Base-by-base conservation (phyloP, 2,329 filamentous ascomycete genomes). In the Microdochium paspali region DNA sequence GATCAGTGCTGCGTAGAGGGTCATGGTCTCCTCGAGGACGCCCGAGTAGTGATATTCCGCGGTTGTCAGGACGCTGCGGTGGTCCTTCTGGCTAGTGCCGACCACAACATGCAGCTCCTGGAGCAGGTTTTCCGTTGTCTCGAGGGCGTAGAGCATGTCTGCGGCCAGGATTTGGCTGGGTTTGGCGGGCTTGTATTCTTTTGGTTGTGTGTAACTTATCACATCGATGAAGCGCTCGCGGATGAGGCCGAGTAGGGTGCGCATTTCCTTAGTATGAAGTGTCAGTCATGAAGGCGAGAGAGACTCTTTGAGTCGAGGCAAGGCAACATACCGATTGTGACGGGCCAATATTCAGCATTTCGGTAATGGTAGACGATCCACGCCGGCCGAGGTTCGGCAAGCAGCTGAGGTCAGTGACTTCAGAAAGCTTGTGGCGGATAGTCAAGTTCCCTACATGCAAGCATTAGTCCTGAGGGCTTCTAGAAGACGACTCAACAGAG, bases 161-260 rank as follows among this genome's bases (percentile, higher is more conserved):
- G 64, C 54, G 9, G 62, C 58, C 0, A 66, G 60, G 0, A 64
- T 61, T 1, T 69, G 63, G 2, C 58, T 52, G 0, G 66, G 53
- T 24, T 69, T 72, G 20, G 59, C 50, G 1, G 71, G 66, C 53
- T 79, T 80, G 61, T 76, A 75, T 6, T 71, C 67, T 2, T 73
- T 66, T 0, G 74, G 69, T 1, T 73, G 66, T 46, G 70, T 74
- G 56, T 72, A 73, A 23, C 58, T 56, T 4, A 80, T 57, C 2
- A 76, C 51, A 44, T 77, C 72, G 13, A 78, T 64, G 54, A 76
- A 79, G 3, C 68, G 67, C 53, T 81, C 77, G 0, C 72, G 56
- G 1, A 77, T 59, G 12, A 80, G 55, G 9, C 64, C 58, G 0
- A 80, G 58, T 43, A 78, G 77, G 2, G 67, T 67, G 2, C 78